Conservation (phyloP, 805 yeast species). For the Pichia thaimueangensis region DNA sequence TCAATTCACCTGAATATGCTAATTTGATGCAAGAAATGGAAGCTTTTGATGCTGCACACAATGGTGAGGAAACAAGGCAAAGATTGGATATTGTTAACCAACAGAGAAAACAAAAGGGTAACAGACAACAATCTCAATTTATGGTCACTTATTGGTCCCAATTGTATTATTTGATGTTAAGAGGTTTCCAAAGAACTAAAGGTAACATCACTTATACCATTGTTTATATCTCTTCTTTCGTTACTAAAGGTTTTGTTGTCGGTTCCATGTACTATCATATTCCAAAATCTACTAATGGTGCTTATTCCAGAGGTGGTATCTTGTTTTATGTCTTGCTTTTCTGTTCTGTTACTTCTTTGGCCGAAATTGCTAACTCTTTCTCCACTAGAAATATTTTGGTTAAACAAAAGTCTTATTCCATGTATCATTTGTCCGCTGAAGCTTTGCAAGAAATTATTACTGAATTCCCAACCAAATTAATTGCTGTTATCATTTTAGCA, state of each 20-base stretch:
- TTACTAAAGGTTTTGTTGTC: conserved; percentile 49
- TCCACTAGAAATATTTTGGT: conserved; percentile 56
- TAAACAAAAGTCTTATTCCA: conserved; percentile 56
- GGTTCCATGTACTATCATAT: conserved; percentile 40
- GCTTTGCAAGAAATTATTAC: conserved; percentile 49
- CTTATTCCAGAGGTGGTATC: conserved; percentile 51
- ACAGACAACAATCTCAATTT: conserved; percentile 33
- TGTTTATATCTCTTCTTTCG: conserved; percentile 41
- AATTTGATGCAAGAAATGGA: conserved; percentile 30
- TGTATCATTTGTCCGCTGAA: conserved; percentile 64
- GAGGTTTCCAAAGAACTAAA: conserved; percentile 48
- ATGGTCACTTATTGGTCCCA: conserved; percentile 43
- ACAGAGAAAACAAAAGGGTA: conserved; percentile 34
- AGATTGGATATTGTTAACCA: conserved; percentile 27
- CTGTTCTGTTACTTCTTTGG: conserved; percentile 54
- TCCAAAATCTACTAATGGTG: conserved; percentile 16
- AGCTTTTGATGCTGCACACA: conserved; percentile 29
- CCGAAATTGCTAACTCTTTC: conserved; percentile 55
- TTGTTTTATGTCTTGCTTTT: conserved; percentile 55
- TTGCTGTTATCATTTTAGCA: conserved; percentile 43
- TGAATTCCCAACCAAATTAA: conserved; percentile 50
- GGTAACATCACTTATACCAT: conserved; percentile 55
- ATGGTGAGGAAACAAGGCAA: conserved; percentile 30
- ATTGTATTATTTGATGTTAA: conserved; percentile 41
- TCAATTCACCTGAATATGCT: conserved; percentile 47